These are phyloP conservation scores for Coffea humblotiana DNA, from an alignment of 305 asterid genomes.

Conservation along the genomic window DNA sequence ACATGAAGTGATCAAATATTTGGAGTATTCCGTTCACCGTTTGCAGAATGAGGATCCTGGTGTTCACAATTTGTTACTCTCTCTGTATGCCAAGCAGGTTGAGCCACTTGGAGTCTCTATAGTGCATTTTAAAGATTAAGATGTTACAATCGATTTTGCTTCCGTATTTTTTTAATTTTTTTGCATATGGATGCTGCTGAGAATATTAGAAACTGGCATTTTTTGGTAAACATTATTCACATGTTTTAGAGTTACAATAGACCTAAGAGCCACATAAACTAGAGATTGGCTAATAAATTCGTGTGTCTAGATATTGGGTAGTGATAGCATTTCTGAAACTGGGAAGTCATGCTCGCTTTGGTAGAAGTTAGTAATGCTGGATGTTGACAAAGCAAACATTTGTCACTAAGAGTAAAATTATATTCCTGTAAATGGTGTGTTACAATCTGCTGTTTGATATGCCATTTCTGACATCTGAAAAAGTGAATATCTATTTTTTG, in stretches of 20 bases:
- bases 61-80: slow-evolving; percentile 87
- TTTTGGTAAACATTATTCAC: background rate
- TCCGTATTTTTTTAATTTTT: background rate
- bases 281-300: background rate
- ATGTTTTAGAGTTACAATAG: too few relatives aligned
- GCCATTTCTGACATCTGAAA: background rate
- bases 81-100: slow-evolving; percentile 91
- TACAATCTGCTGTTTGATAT: background rate
- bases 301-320: background rate
- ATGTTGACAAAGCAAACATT: background rate
- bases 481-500: background rate
- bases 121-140: slow-evolving; percentile 11
- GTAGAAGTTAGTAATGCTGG: background rate
- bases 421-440: background rate
- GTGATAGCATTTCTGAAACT: background rate
- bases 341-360: background rate
- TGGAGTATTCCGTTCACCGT: slow-evolving; percentile 90
- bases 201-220: background rate
- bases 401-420: background rate
- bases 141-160: background rate
- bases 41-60: slow-evolving; percentile 98
- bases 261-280: background rate
- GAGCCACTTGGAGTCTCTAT: slow-evolving; percentile 26
- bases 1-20: slow-evolving; percentile 91
- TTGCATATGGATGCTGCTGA: background rate